Evolutionary conservation across 345 rosid genomes (phyloP), one percentile per base, ranked within the genome.

Genomic region (Citrus trifoliata): DNA sequence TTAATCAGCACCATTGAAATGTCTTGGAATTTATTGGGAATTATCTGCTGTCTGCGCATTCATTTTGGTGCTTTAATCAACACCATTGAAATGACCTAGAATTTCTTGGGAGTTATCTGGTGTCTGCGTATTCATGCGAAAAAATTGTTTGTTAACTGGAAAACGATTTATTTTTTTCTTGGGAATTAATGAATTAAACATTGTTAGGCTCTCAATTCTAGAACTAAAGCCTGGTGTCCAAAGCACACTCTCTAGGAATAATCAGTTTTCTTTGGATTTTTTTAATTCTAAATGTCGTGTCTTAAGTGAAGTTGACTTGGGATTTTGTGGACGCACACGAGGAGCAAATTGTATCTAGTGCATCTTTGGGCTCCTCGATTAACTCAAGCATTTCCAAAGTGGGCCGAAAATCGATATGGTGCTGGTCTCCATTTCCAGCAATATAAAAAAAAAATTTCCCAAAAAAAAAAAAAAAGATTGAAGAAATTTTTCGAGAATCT

Each of bases 291-390:
- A 7, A 24, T 48, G 77, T 46, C 48, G 67, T 62, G 76, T 76
- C 77, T 37, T 63, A 5, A 8, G 62, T 63, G 38, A 78, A 71
- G 81, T 69, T 83, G 82, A 79, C 83, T 33, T 14, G 10, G 16
- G 21, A 5, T 10, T 35, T 76, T 62, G 67, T 62, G 67, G 73
- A 76, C 76, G 30, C 76, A 38, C 69, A 38, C 56, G 30, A 70
- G 0, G 4, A 37, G 51, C 56, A 35, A 12, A 30, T 73, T 48
- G 42, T 14, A 56, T 33, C 8, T 32, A 42, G 42, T 65, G 77
- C 37, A 70, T 65, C 80, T 75, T 75, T 71, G 28, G 56, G 21
- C 56, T 55, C 18, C 55, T 63, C 40, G 18, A 27, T 42, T 55
- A 14, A 73, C 48, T 22, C 30, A 10, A 13, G 5, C 78, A 16